These are phyloP conservation scores for Rugonectria rugulosa DNA, from an alignment of 2,329 filamentous ascomycete species.

Conservation along the genomic window DNA sequence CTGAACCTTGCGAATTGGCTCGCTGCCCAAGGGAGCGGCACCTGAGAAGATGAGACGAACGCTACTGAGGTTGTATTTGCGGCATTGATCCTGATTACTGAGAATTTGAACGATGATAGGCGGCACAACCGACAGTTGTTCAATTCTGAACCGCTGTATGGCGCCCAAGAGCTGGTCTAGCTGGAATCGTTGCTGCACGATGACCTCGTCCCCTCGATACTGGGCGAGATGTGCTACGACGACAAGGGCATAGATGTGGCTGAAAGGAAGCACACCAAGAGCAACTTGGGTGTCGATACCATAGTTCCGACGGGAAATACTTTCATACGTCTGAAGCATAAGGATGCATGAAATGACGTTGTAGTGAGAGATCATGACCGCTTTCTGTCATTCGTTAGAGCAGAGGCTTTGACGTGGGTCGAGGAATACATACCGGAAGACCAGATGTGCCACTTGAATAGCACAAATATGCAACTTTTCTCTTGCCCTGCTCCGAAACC, in stretches of 20 bases:
- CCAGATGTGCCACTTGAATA: slow-evolving; percentile 84
- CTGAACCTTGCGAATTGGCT: slow-evolving; percentile 69
- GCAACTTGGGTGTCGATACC: slow-evolving; percentile 53
- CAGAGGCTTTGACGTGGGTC: too few species aligned
- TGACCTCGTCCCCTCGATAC: slow-evolving; percentile 76
- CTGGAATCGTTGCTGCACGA: slow-evolving; percentile 80
- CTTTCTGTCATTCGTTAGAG: slow-evolving; percentile 63
- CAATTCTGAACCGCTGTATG: slow-evolving; percentile 76
- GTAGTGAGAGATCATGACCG: slow-evolving; percentile 80
- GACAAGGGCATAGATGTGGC: slow-evolving; percentile 82
- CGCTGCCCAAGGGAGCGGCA: slow-evolving; percentile 75
- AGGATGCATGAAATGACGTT: slow-evolving; percentile 81
- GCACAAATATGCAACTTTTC: slow-evolving; percentile 77
- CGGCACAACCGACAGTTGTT: slow-evolving; percentile 70
- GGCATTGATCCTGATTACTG: slow-evolving; percentile 64
- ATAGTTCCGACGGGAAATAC: slow-evolving; percentile 44
- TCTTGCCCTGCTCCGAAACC: slow-evolving; percentile 69
- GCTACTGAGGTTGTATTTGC: slow-evolving; percentile 73
- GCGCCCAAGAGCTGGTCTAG: slow-evolving; percentile 67
- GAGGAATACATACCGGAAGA: slow-evolving; percentile 63
- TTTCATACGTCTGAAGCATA: slow-evolving; percentile 61
- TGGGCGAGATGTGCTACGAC: slow-evolving; percentile 57
- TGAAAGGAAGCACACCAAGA: slow-evolving; percentile 77
- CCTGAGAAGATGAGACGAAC: slow-evolving; percentile 72
- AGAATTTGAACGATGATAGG: slow-evolving; percentile 80